Evolutionary conservation across 371 early-diverging fungal genomes (phyloP).

Genomic region (Syncephalastrum monosporum): DNA sequence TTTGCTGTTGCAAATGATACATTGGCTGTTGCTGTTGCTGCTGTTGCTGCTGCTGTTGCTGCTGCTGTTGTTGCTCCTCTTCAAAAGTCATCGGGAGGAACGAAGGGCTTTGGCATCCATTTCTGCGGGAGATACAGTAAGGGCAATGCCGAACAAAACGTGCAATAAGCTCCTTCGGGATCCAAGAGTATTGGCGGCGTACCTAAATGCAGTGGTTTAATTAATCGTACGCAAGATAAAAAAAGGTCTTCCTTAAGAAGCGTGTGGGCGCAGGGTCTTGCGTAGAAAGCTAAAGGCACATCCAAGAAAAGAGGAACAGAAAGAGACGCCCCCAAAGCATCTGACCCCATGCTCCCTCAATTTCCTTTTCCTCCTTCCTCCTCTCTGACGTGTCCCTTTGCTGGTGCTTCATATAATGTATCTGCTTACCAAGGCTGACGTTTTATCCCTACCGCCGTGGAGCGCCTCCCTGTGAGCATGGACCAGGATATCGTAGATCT

Average conservation of each 20-base stretch:
- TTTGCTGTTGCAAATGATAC: too few species aligned
- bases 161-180: conserved; percentile 60
- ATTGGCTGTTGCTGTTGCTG: too few species aligned
- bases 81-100: too few species aligned
- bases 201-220: conserved; percentile 29
- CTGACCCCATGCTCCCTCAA: background rate
- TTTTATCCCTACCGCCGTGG: conserved; percentile 66
- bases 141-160: conserved; percentile 61
- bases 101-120: conserved; percentile 28
- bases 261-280: background rate
- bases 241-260: background rate
- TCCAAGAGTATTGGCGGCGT: conserved; percentile 57
- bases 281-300: too few species aligned
- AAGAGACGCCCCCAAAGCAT: background rate
- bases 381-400: too few species aligned
- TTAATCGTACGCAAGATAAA: background rate
- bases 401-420: background rate
- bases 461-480: conserved; percentile 59
- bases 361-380: background rate
- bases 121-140: conserved; percentile 48
- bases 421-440: conserved; percentile 56
- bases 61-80: too few species aligned
- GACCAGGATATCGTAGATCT: conserved; percentile 55
- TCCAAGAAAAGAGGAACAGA: conserved; percentile 1
- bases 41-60: too few species aligned